phyloP scores from a whole-genome alignment of 169 alveolate genomes.

The Plasmodium billcollinsi region DNA sequence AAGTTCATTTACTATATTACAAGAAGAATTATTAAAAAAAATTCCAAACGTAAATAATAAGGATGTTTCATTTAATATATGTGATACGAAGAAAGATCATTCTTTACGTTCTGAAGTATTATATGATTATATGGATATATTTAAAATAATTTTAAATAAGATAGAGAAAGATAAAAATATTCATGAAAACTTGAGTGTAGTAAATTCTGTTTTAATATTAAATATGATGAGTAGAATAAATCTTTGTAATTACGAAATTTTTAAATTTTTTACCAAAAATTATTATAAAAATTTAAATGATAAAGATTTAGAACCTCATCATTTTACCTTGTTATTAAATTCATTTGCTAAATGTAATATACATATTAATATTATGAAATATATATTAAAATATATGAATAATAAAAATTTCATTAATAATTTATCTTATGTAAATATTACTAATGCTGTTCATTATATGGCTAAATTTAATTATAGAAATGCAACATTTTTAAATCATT shows the following conservation, averaged over 20 bases:
- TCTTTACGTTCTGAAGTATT: background rate
- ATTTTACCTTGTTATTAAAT: slow-evolving; percentile 62
- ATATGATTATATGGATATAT: slow-evolving; percentile 37
- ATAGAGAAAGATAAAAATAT: slow-evolving; percentile 69
- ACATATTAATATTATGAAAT: slow-evolving; percentile 70
- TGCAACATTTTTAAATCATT: slow-evolving; percentile 34
- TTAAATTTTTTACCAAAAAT: slow-evolving; percentile 71
- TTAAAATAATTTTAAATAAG: slow-evolving; percentile 46
- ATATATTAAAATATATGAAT: slow-evolving; percentile 75
- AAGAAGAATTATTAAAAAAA: slow-evolving; percentile 37
- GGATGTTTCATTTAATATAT: slow-evolving; percentile 7
- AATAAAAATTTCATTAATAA: slow-evolving; percentile 57
- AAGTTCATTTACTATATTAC: slow-evolving; percentile 58
- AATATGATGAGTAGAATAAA: slow-evolving; percentile 71
- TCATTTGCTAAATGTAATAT: slow-evolving; percentile 77
- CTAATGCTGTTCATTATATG: slow-evolving; percentile 76
- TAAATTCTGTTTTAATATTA: slow-evolving; percentile 63
- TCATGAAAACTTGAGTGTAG: slow-evolving; percentile 69
- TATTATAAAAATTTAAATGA: slow-evolving; percentile 75
- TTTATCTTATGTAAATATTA: slow-evolving; percentile 73
- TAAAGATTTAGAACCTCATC: slow-evolving; percentile 77
- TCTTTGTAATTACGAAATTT: slow-evolving; percentile 60
- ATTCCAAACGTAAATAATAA: slow-evolving; percentile 1
- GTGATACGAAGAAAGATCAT: background rate
- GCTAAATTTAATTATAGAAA: slow-evolving; percentile 75